A percentile compares a stretch with the other conserved stretches of the same genome.
phyloP scores from a whole-genome alignment of 2,329 filamentous ascomycete genomes.

The Calonectria montana region DNA sequence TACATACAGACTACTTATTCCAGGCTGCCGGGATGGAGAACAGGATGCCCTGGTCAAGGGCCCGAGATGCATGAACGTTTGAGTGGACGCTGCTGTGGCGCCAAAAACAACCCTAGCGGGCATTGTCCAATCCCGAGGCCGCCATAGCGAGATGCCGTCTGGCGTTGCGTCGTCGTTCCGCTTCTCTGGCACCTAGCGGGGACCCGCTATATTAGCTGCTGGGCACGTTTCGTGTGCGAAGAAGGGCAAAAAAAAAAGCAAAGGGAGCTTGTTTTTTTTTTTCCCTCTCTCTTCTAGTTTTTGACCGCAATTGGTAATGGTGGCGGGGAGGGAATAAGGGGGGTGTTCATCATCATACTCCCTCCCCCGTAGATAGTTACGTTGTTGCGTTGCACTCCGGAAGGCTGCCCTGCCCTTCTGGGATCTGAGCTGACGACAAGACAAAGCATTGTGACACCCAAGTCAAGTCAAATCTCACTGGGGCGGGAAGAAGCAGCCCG shows the following conservation, averaged over 20 bases:
- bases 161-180: neutral
- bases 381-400: neutral
- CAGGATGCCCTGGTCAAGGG: neutral
- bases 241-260: neutral
- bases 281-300: neutral
- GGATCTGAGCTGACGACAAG: neutral
- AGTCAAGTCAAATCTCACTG: neutral
- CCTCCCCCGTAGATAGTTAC: neutral
- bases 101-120: neutral
- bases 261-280: neutral
- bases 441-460: neutral
- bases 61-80: constrained; percentile 2
- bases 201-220: constrained; percentile 6
- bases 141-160: constrained; percentile 14
- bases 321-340: too few relatives aligned
- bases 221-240: neutral
- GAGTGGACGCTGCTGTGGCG: neutral
- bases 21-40: constrained; percentile 2
- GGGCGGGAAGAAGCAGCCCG: neutral
- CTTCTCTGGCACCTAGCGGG: neutral
- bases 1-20: neutral
- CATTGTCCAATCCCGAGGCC: constrained; percentile 12
- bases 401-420: neutral
- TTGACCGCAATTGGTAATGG: too few relatives aligned
- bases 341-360: too few relatives aligned